These are phyloP conservation scores for Endocalyx cinctus DNA, from an alignment of 2,329 filamentous ascomycete genomes.

Conservation along the genomic window DNA sequence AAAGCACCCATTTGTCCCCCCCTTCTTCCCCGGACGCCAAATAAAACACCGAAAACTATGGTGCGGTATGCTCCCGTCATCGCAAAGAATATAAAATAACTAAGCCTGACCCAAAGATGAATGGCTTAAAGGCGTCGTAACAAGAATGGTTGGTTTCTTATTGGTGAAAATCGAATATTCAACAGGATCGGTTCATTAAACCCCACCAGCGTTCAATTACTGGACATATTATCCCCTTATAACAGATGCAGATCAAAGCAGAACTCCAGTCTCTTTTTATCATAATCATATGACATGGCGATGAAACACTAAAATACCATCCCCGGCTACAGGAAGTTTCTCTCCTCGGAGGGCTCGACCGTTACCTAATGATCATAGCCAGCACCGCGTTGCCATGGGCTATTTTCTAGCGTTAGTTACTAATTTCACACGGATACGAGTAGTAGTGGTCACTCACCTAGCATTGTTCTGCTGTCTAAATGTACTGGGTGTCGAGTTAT, in stretches of 20 bases:
- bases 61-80: too few relatives aligned
- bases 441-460: slow-evolving; percentile 36
- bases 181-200: too few relatives aligned
- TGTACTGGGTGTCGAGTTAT: slow-evolving; percentile 35
- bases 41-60: too few relatives aligned
- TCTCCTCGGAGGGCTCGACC: slow-evolving; percentile 15
- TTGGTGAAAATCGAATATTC: too few relatives aligned
- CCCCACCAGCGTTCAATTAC: too few relatives aligned
- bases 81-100: too few relatives aligned
- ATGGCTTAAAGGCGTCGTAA: too few relatives aligned
- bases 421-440: not conserved
- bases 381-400: slow-evolving; percentile 50
- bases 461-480: slow-evolving; percentile 38
- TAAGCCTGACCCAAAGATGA: too few relatives aligned
- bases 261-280: slow-evolving; percentile 26
- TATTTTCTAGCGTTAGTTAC: slow-evolving; percentile 3
- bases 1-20: too few relatives aligned
- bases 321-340: slow-evolving; percentile 21
- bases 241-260: slow-evolving; percentile 24
- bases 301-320: slow-evolving; percentile 17
- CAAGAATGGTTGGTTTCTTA: too few relatives aligned
- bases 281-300: slow-evolving; percentile 23
- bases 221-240: too few relatives aligned
- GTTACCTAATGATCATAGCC: slow-evolving; percentile 38
- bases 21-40: too few relatives aligned